phyloP scores from a whole-genome alignment of 257 asterid genomes.

The Ballota nigra region DNA sequence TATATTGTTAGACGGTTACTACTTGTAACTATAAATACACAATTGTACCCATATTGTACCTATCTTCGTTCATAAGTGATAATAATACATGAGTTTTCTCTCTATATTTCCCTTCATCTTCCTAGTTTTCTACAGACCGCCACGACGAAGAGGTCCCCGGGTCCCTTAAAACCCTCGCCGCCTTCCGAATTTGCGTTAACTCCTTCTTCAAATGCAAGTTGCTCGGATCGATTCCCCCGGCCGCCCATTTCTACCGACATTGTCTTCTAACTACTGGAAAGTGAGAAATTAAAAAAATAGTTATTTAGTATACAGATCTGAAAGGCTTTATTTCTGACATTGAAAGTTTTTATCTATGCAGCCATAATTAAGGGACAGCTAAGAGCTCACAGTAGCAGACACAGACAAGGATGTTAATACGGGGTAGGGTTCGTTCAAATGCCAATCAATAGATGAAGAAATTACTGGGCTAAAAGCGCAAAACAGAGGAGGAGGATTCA shows the following conservation, averaged over 20 bases:
- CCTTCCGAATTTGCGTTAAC: slow-evolving; percentile 85
- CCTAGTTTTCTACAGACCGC: too few relatives aligned
- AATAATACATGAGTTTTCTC: too few relatives aligned
- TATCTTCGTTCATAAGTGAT: too few relatives aligned
- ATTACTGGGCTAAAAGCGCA: slow-evolving; percentile 12
- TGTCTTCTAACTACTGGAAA: neutral
- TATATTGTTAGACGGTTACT: too few relatives aligned
- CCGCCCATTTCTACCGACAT: slow-evolving; percentile 36
- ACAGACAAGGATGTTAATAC: neutral
- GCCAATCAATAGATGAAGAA: neutral
- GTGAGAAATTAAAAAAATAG: slow-evolving; percentile 15
- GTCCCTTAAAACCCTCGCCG: slow-evolving; percentile 76
- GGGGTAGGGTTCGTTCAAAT: slow-evolving; percentile 25
- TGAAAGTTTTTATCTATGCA: slow-evolving; percentile 14
- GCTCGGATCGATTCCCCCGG: slow-evolving; percentile 65
- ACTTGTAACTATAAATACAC: too few relatives aligned
- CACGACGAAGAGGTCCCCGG: slow-evolving; percentile 92
- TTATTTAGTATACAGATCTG: slow-evolving; percentile 34
- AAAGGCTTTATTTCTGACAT: neutral
- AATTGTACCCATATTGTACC: too few relatives aligned
- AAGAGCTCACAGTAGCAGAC: too few relatives aligned
- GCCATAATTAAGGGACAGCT: slow-evolving; percentile 33
- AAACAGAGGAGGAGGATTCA: slow-evolving; percentile 10
- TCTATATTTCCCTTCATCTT: too few relatives aligned
- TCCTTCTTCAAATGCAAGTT: slow-evolving; percentile 95